Evolutionary conservation across 305 asterid species (phyloP).

Genomic region (Fraxinus albicans): DNA sequence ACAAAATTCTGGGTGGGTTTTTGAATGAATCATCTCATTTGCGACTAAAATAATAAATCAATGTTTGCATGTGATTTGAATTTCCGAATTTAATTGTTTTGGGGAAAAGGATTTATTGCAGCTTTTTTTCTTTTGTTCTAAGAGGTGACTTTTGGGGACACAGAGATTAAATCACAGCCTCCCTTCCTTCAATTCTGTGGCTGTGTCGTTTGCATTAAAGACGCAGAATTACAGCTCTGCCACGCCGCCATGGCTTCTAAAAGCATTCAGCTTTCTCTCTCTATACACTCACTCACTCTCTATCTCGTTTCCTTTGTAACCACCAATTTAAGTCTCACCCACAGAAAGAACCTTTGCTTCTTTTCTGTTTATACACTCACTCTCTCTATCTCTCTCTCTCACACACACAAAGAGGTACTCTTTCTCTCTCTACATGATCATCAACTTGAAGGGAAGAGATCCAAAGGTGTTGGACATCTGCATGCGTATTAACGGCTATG

Average conservation of each 20-base stretch:
- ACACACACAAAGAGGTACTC: not conserved
- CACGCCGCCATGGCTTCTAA: conserved; percentile 29
- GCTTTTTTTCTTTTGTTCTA: conserved; percentile 29
- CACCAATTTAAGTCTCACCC: conserved; percentile 7
- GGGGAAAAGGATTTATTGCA: conserved; percentile 19
- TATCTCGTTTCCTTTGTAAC: conserved; percentile 7
- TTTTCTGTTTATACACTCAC: not conserved
- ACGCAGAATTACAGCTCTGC: conserved; percentile 43
- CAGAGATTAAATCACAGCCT: conserved; percentile 13
- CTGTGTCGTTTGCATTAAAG: conserved; percentile 57
- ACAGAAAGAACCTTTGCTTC: conserved; percentile 6
- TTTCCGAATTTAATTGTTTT: not conserved
- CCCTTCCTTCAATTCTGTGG: conserved; percentile 45
- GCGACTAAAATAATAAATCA: not conserved
- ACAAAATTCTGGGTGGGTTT: conserved; percentile 29
- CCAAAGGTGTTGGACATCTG: conserved; percentile 30
- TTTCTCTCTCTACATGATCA: conserved; percentile 17
- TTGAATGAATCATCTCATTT: conserved; percentile 11
- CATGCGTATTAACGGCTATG: conserved; percentile 28
- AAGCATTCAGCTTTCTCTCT: conserved; percentile 13
- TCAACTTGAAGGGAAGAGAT: conserved; percentile 12
- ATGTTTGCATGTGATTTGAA: conserved; percentile 23
- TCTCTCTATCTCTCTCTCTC: not conserved
- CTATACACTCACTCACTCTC: not conserved
- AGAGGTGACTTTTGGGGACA: conserved; percentile 28